Percentiles rank a stretch among this genome's conserved stretches.
These are phyloP conservation scores for Ophiostoma angusticollis DNA, from an alignment of 2,329 filamentous ascomycete genomes.

Conservation along the genomic window DNA sequence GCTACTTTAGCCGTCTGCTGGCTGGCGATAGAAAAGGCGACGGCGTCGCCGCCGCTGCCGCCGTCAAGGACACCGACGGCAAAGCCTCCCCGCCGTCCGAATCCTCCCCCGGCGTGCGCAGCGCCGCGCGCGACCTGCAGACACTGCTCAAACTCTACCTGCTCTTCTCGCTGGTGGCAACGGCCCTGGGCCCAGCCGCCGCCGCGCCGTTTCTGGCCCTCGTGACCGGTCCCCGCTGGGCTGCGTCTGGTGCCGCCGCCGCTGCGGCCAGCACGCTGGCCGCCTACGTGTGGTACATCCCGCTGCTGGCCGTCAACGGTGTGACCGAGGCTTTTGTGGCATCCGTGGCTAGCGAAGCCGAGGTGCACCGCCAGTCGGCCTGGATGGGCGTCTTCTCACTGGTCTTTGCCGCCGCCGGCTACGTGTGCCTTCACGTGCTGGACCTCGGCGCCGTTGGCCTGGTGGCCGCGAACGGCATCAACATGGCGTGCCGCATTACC, in stretches of 20 bases:
- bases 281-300: constrained; percentile 84
- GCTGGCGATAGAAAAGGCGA: constrained; percentile 15
- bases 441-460: constrained; percentile 65
- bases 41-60: too few relatives aligned
- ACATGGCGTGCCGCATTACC: constrained; percentile 72
- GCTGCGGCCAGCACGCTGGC: constrained; percentile 58
- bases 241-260: constrained; percentile 38
- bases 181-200: constrained; percentile 60
- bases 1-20: constrained; percentile 75
- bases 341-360: constrained; percentile 61
- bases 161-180: constrained; percentile 56
- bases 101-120: constrained; percentile 19
- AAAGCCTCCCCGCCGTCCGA: constrained; percentile 9
- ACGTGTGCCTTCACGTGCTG: constrained; percentile 56
- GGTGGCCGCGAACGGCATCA: constrained; percentile 76
- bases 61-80: constrained; percentile 4
- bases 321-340: constrained; percentile 87
- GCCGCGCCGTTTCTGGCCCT: constrained; percentile 62
- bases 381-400: constrained; percentile 78
- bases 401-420: constrained; percentile 63
- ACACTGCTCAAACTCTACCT: constrained; percentile 60
- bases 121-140: constrained; percentile 41
- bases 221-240: constrained; percentile 68
- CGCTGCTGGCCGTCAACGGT: constrained; percentile 82
- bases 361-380: constrained; percentile 64